Evolutionary conservation across 2,329 filamentous ascomycete genomes (phyloP).

Genomic region (Xylariaceae sp.): DNA sequence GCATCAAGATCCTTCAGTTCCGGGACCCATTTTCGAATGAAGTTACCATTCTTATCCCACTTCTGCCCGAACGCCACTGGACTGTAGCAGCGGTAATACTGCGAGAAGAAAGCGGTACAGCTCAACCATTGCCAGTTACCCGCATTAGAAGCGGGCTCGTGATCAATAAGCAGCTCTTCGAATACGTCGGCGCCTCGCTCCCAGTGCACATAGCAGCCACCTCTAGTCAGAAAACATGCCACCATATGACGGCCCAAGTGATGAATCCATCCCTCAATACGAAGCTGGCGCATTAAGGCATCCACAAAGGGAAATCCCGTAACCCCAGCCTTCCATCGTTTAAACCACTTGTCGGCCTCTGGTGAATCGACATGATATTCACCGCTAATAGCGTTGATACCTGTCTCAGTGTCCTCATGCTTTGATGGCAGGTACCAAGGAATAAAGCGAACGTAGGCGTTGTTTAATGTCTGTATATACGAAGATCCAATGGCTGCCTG

Average conservation of each 20-base stretch:
- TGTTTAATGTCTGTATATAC: conserved; percentile 71
- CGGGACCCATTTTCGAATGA: conserved; percentile 71
- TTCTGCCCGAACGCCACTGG: conserved; percentile 77
- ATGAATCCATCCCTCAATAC: conserved; percentile 78
- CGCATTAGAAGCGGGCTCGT: conserved; percentile 75
- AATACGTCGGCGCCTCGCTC: conserved; percentile 81
- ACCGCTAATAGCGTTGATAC: conserved; percentile 58
- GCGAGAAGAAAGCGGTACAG: conserved; percentile 76
- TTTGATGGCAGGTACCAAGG: conserved; percentile 79
- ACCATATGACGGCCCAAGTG: conserved; percentile 80
- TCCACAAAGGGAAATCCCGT: conserved; percentile 86
- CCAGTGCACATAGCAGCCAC: conserved; percentile 81
- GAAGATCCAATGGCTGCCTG: conserved; percentile 70
- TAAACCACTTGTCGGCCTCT: conserved; percentile 69
- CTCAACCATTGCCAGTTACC: conserved; percentile 83
- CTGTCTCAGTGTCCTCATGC: conserved; percentile 46
- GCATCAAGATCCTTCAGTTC: conserved; percentile 67
- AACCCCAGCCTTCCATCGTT: conserved; percentile 70
- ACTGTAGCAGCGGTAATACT: conserved; percentile 74
- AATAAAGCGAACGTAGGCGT: conserved; percentile 73
- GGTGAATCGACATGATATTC: conserved; percentile 68
- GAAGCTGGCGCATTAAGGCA: conserved; percentile 78
- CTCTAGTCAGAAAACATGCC: conserved; percentile 80
- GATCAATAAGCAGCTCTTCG: conserved; percentile 77
- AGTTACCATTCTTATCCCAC: conserved; percentile 72